phyloP scores from a whole-genome alignment of 805 yeast species.

The Saturnispora besseyi region DNA sequence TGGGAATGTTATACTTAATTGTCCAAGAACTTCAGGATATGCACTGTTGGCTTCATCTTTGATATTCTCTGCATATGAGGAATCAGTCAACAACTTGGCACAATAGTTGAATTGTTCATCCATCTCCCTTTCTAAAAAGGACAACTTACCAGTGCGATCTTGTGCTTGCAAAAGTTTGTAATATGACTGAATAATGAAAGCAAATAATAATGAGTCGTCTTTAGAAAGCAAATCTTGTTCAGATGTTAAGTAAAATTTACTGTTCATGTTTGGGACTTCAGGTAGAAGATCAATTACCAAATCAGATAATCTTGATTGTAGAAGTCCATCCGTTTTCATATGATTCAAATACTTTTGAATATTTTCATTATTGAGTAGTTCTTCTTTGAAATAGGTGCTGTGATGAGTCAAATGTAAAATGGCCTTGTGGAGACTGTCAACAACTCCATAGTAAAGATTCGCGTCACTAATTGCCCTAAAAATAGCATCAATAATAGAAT shows the following conservation, averaged over 20 bases:
- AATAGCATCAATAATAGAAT: constrained; percentile 12
- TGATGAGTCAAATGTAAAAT: constrained; percentile 16
- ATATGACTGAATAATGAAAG: constrained; percentile 26
- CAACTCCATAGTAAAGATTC: constrained; percentile 17
- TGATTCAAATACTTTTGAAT: constrained; percentile 16
- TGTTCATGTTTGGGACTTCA: constrained; percentile 20
- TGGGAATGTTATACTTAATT: constrained; percentile 7
- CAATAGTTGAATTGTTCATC: constrained; percentile 19
- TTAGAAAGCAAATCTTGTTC: constrained; percentile 16
- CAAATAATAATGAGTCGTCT: constrained; percentile 25
- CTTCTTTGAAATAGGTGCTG: constrained; percentile 26
- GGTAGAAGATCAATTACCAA: constrained; percentile 23
- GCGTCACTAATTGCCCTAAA: constrained; percentile 18
- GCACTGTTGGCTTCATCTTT: constrained; percentile 2
- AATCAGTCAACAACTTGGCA: constrained; percentile 19
- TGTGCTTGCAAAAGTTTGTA: constrained; percentile 17
- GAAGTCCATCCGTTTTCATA: constrained; percentile 20
- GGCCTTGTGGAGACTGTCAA: constrained; percentile 17
- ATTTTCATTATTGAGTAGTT: constrained; percentile 21
- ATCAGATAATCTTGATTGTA: constrained; percentile 26
- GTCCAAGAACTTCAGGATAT: constrained; percentile 10
- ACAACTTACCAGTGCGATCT: neutral
- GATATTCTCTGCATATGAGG: constrained; percentile 1
- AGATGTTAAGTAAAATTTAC: constrained; percentile 19
- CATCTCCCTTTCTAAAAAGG: constrained; percentile 13